A percentile compares a stretch with the other conserved stretches of the same genome.
These are phyloP conservation scores for Dendrostoma leiphaemia DNA, from an alignment of 2,329 filamentous ascomycete genomes.

Conservation along the genomic window DNA sequence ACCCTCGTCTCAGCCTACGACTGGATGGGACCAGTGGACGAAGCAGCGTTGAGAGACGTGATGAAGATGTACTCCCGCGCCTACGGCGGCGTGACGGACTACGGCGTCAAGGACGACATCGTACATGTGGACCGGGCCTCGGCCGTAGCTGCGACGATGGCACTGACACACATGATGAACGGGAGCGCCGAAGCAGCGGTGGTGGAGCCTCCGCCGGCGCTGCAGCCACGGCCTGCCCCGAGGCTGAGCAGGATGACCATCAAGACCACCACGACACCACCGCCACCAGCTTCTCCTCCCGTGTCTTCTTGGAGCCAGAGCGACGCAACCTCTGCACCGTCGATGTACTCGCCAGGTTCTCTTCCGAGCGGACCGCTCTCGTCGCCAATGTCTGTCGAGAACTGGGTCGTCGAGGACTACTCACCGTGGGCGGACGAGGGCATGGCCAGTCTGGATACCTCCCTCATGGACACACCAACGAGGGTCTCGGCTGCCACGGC, in stretches of 20 bases:
- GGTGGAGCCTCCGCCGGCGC: background rate
- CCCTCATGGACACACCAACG: background rate
- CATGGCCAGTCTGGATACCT: background rate
- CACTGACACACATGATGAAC: background rate
- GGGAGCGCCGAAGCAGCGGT: background rate
- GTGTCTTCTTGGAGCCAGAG: background rate
- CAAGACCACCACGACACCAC: background rate
- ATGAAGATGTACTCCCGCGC: constrained; percentile 54
- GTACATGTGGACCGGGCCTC: background rate
- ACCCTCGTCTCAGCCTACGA: constrained; percentile 55
- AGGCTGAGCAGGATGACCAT: background rate
- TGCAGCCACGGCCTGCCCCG: background rate
- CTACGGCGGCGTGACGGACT: constrained; percentile 52
- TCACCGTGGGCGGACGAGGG: background rate
- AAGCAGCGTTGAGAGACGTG: constrained; percentile 50
- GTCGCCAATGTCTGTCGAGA: background rate
- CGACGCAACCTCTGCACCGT: background rate
- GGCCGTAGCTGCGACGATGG: background rate
- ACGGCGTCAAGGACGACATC: constrained; percentile 43
- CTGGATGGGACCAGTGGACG: constrained; percentile 50
- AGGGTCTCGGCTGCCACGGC: too few relatives aligned
- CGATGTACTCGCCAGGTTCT: background rate
- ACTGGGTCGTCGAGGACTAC: background rate
- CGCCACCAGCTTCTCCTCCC: background rate
- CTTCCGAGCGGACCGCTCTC: background rate